Evolutionary conservation across 768 basidiomycete species (phyloP).

Genomic region (Mycena galericulata): DNA sequence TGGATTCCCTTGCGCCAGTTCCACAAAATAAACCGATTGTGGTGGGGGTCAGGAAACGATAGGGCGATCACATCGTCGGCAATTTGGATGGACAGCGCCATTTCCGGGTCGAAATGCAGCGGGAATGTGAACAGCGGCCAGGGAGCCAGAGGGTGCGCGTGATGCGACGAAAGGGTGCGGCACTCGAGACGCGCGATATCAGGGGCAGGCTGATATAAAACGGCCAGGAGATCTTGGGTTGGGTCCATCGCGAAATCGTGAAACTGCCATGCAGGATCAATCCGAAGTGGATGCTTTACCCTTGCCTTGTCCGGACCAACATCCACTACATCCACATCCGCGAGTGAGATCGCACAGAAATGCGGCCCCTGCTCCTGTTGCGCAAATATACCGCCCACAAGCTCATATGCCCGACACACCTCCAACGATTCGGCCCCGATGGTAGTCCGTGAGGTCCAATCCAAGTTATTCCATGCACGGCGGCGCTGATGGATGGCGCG

Average conservation of each 20-base stretch:
- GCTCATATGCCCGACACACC: slow-evolving; percentile 15
- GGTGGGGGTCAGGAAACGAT: neutral
- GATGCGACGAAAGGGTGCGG: slow-evolving; percentile 2
- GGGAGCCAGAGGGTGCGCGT: slow-evolving; percentile 9
- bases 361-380: neutral
- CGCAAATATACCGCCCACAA: slow-evolving; percentile 6
- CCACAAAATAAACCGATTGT: neutral
- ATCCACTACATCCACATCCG: neutral
- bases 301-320: neutral
- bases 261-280: neutral
- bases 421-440: neutral
- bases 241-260: slow-evolving; percentile 21
- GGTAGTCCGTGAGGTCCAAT: slow-evolving; percentile 2
- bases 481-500: neutral
- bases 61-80: slow-evolving; percentile 15
- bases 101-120: neutral
- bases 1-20: neutral
- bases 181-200: neutral
- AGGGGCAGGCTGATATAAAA: neutral
- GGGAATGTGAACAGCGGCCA: neutral
- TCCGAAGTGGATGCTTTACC: neutral
- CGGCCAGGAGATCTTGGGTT: slow-evolving; percentile 1
- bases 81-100: neutral
- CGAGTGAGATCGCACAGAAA: neutral
- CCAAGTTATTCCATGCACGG: slow-evolving; percentile 8